Percentiles rank a stretch among this genome's conserved stretches.
Evolutionary conservation across 2,329 filamentous ascomycete species (phyloP).

Genomic region (Neopestalotiopsis clavispora): DNA sequence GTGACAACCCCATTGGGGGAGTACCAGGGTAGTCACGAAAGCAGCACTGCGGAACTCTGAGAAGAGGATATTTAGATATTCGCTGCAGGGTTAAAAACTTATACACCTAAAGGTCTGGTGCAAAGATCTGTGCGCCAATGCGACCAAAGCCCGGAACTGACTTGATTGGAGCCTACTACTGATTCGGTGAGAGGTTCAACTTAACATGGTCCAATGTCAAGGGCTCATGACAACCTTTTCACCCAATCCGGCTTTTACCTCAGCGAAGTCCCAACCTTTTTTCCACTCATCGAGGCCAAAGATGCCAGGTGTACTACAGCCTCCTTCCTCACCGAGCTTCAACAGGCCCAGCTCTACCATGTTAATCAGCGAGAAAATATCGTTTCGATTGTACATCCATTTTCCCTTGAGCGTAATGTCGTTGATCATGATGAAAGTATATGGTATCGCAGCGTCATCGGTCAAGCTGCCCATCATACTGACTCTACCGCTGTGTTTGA

Average conservation of each 20-base stretch:
- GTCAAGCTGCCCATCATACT: constrained; percentile 33
- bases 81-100: too few relatives aligned
- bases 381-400: constrained; percentile 47
- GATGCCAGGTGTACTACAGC: constrained; percentile 29
- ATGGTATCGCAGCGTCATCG: constrained; percentile 35
- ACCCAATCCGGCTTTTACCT: not conserved
- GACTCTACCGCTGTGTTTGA: constrained; percentile 36
- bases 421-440: constrained; percentile 34
- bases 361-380: constrained; percentile 41
- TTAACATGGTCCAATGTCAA: not conserved
- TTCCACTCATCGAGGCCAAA: constrained; percentile 25
- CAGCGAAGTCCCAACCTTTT: constrained; percentile 19
- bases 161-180: not conserved
- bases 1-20: too few relatives aligned
- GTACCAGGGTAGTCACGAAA: too few relatives aligned
- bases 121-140: not conserved
- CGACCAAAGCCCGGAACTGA: not conserved
- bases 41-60: too few relatives aligned
- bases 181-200: not conserved
- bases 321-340: constrained; percentile 33
- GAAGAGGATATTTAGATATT: too few relatives aligned
- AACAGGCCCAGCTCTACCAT: constrained; percentile 38
- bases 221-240: not conserved
- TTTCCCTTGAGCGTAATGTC: constrained; percentile 43
- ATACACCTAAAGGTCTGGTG: not conserved